Evolutionary conservation across 192 early-diverging fungal genomes (phyloP), one percentile per base, ranked within the genome.

Genomic region (Glomus cerebriforme): DNA sequence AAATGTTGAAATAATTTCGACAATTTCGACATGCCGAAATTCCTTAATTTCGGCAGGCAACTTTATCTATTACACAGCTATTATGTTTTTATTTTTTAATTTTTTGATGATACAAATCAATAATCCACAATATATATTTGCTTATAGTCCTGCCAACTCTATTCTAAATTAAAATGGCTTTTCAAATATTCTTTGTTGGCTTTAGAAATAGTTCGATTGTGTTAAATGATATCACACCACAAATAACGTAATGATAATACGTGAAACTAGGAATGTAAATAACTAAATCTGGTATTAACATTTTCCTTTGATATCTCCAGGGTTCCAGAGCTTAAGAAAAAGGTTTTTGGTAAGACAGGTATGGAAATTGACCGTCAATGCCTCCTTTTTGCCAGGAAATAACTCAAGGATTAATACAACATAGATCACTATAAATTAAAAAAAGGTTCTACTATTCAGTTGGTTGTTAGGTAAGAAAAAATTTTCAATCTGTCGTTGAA

Each of bases 91-190:
- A n/a, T n/a, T n/a, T n/a, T n/a, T n/a, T n/a, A n/a, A n/a, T n/a
- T n/a, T n/a, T n/a, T n/a, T n/a, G n/a, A n/a, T n/a, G n/a, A n/a
- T n/a, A n/a, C n/a, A n/a, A n/a, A n/a, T n/a, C n/a, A n/a, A n/a
- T n/a, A n/a, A n/a, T 31, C 65, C 17, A 0, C 65, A 67, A 35
- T 35, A 67, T 67, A 67, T 37, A 15, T 67, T 47, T 39, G 37
- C 37, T 39, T 39, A 15, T 2, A 15, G 0, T 7, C 24, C 1
- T 29, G 29, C 63, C 65, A 17, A 37, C 34, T 67, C 35, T 67
- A 17, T 67, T 67, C 31, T 67, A 34, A 67, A 39, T 39, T 67
- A 67, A 67, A 67, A 67, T 67, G 65, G 31, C 15, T 67, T 67
- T 67, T 67, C 65, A 67, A 39, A 24, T 67, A 67, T 67, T 39